Conservation (phyloP, 345 rosid genomes). For the Durio zibethinus region DNA sequence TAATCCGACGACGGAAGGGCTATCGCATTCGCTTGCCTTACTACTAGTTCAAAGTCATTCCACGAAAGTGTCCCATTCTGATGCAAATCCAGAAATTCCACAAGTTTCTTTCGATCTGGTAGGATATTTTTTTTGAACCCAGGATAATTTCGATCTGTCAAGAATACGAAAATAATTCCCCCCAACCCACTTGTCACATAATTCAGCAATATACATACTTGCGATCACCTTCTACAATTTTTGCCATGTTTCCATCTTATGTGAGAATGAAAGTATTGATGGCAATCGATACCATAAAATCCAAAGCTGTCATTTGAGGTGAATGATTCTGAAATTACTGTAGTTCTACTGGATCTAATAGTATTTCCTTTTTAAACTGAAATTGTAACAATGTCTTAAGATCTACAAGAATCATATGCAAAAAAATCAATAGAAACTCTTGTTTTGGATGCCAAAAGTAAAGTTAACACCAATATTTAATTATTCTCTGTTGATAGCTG, state of each 20-base stretch:
- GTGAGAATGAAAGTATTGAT: slow-evolving; percentile 89
- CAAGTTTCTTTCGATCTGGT: slow-evolving; percentile 73
- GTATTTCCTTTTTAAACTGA: slow-evolving; percentile 88
- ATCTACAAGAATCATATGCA: slow-evolving; percentile 8
- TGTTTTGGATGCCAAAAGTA: not conserved
- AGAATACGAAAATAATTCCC: not conserved
- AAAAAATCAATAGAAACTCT: slow-evolving; percentile 6
- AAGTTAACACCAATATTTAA: not conserved
- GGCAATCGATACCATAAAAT: slow-evolving; percentile 89
- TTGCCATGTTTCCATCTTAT: slow-evolving; percentile 98
- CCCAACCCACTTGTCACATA: not conserved
- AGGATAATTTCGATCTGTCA: slow-evolving; percentile 51
- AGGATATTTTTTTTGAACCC: slow-evolving; percentile 75
- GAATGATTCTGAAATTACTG: slow-evolving; percentile 92
- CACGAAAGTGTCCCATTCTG: slow-evolving; percentile 71
- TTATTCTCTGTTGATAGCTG: too few species aligned
- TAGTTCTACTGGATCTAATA: slow-evolving; percentile 67
- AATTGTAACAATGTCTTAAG: slow-evolving; percentile 25
- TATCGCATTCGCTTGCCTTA: slow-evolving; percentile 66
- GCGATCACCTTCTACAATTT: slow-evolving; percentile 96
- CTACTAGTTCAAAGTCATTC: slow-evolving; percentile 61
- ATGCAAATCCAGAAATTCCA: slow-evolving; percentile 66
- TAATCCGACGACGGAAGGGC: slow-evolving; percentile 53
- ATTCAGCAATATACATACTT: slow-evolving; percentile 41
- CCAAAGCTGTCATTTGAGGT: slow-evolving; percentile 98